Conservation (phyloP, 2,329 filamentous ascomycete species). For the Ophioceras dolichostomum region DNA sequence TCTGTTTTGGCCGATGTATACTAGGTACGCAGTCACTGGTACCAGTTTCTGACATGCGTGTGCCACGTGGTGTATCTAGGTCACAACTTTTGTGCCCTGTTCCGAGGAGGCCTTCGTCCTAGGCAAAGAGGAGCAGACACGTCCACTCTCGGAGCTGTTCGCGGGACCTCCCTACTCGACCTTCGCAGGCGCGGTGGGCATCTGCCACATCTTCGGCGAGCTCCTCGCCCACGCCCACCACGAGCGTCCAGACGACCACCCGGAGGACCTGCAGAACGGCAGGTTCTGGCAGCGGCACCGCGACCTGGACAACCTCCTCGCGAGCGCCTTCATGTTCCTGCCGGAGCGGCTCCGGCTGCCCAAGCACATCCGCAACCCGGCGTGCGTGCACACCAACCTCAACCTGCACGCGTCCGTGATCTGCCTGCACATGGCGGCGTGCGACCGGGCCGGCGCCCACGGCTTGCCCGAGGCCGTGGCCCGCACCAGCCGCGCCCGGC, state of each 20-base stretch:
- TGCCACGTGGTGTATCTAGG: no score
- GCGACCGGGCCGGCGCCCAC: constrained; percentile 69
- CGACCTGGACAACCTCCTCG: constrained; percentile 66
- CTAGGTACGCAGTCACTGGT: neutral
- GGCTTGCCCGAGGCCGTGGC: constrained; percentile 52
- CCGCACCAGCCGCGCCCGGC: constrained; percentile 58
- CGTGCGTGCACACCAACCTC: constrained; percentile 74
- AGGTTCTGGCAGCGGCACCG: constrained; percentile 81
- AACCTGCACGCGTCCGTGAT: constrained; percentile 81
- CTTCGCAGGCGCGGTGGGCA: constrained; percentile 60
- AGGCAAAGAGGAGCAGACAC: constrained; percentile 49
- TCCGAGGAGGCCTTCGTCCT: constrained; percentile 65
- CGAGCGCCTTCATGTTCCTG: constrained; percentile 66
- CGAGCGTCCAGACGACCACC: constrained; percentile 54
- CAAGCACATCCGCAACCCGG: constrained; percentile 51
- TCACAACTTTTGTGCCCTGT: constrained; percentile 67
- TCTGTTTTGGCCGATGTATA: neutral
- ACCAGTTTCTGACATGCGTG: constrained; percentile 4
- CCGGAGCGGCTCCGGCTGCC: constrained; percentile 63
- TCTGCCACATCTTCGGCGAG: constrained; percentile 67
- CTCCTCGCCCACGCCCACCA: constrained; percentile 75
- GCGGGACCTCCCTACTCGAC: constrained; percentile 47
- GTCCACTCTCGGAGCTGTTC: constrained; percentile 52
- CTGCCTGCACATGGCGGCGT: constrained; percentile 77
- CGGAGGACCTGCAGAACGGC: constrained; percentile 62